These are phyloP conservation scores for Mycena albidolilacea DNA, from an alignment of 768 basidiomycete species.

Conservation along the genomic window DNA sequence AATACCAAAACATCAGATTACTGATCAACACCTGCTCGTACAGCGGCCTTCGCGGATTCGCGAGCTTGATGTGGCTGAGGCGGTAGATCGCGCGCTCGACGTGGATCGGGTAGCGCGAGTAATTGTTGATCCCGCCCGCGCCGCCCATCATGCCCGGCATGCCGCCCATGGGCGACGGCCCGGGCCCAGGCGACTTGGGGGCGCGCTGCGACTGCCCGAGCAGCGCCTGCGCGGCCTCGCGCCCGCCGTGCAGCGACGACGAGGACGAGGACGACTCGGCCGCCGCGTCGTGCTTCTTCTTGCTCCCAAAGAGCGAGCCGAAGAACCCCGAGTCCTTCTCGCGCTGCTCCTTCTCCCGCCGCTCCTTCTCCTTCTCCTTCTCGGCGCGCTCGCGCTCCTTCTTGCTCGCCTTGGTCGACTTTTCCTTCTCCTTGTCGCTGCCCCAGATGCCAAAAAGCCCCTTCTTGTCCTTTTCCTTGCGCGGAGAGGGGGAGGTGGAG, in stretches of 20 bases:
- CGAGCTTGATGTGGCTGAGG: slow-evolving; percentile 97
- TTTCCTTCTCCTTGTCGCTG: slow-evolving; percentile 62
- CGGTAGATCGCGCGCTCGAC: slow-evolving; percentile 98
- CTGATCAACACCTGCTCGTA: slow-evolving; percentile 97
- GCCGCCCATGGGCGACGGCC: slow-evolving; percentile 43
- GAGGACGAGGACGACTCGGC: slow-evolving; percentile 39
- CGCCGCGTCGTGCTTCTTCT: slow-evolving; percentile 85
- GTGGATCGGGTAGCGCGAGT: slow-evolving; percentile 95
- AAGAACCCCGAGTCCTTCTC: slow-evolving; percentile 90
- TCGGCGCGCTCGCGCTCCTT: slow-evolving; percentile 59
- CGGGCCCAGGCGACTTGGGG: slow-evolving; percentile 71
- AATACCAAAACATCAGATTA: slow-evolving; percentile 99
- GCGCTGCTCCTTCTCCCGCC: slow-evolving; percentile 61
- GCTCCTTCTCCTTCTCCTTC: slow-evolving; percentile 54
- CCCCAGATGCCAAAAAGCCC: slow-evolving; percentile 69
- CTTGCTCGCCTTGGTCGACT: slow-evolving; percentile 56
- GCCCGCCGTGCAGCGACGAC: slow-evolving; percentile 65
- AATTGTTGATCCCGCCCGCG: slow-evolving; percentile 60
- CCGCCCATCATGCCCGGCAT: slow-evolving; percentile 36
- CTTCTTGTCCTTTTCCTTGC: slow-evolving; percentile 84
- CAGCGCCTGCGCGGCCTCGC: slow-evolving; percentile 89
- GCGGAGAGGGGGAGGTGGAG: slow-evolving; percentile 55
- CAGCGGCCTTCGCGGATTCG: slow-evolving; percentile 94
- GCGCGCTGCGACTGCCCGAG: slow-evolving; percentile 81
- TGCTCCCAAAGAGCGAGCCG: slow-evolving; percentile 90